phyloP scores from a whole-genome alignment of 148 eudicot species.

The Vaccinium vitisidaea region DNA sequence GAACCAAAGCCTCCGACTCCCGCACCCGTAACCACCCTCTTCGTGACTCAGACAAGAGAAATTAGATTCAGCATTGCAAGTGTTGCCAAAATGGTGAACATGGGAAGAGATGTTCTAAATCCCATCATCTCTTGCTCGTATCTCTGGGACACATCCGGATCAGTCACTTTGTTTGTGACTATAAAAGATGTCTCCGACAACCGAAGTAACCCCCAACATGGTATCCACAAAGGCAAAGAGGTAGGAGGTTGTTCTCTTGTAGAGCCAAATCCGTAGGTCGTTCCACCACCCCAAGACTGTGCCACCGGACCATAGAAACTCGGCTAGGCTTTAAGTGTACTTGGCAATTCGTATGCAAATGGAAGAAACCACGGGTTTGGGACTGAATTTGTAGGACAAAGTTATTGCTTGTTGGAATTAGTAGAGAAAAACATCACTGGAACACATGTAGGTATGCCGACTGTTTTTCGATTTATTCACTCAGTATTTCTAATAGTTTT shows the following conservation, averaged over 20 bases:
- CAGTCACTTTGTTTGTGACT: conserved; percentile 50
- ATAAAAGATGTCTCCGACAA: conserved; percentile 42
- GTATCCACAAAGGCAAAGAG: conserved; percentile 57
- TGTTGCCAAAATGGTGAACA: conserved; percentile 53
- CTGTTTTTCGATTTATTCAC: too few relatives aligned
- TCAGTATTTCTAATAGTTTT: too few relatives aligned
- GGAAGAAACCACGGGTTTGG: conserved; percentile 73
- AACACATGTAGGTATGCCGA: too few relatives aligned
- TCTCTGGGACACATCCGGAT: conserved; percentile 42
- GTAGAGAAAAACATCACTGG: not conserved
- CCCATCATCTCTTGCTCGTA: conserved; percentile 71
- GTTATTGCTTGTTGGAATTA: not conserved
- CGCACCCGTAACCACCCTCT: conserved; percentile 12
- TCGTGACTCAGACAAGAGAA: conserved; percentile 26
- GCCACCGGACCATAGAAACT: conserved; percentile 55
- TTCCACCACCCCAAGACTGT: conserved; percentile 82
- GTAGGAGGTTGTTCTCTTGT: conserved; percentile 67
- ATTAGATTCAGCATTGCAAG: conserved; percentile 61
- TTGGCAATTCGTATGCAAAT: conserved; percentile 47
- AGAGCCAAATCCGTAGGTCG: conserved; percentile 84
- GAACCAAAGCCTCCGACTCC: conserved; percentile 12
- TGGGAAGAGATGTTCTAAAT: conserved; percentile 55
- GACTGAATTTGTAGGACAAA: conserved; percentile 26
- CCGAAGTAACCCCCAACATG: conserved; percentile 35
- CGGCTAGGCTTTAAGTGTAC: conserved; percentile 39